phyloP scores from a whole-genome alignment of 2,329 filamentous ascomycete species.

The Macrophomina pseudophaseolina region DNA sequence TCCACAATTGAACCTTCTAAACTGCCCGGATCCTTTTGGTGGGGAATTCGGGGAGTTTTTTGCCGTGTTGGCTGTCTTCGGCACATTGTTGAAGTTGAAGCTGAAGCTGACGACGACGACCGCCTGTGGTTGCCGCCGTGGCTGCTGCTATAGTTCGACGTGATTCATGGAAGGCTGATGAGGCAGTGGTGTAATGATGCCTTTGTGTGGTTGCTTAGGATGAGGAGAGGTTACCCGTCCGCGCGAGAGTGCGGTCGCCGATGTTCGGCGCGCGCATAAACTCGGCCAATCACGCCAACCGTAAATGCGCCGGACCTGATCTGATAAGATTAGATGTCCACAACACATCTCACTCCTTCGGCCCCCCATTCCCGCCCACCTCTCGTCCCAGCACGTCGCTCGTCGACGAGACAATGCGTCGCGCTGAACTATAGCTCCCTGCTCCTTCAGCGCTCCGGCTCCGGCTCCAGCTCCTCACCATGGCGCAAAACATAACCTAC shows the following conservation, averaged over 20 bases:
- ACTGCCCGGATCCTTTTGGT: no score
- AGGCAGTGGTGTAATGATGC: no score
- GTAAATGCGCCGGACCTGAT: constrained; percentile 2
- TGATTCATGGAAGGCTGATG: no score
- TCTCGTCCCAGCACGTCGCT: neutral
- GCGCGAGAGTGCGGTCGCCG: neutral
- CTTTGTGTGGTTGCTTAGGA: no score
- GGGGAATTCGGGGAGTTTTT: no score
- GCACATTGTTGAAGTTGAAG: no score
- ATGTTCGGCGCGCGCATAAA: neutral
- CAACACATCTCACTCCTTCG: neutral
- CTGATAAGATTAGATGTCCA: constrained; percentile 7
- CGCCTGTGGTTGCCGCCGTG: no score
- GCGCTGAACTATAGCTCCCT: neutral
- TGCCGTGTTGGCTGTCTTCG: no score
- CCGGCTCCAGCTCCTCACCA: neutral
- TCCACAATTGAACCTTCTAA: no score
- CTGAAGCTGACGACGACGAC: no score
- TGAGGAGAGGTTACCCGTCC: neutral
- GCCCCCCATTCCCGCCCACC: neutral
- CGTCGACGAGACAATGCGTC: neutral
- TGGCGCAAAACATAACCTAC: constrained; percentile 42
- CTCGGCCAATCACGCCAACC: constrained; percentile 1
- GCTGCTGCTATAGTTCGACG: no score
- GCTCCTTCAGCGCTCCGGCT: neutral